A percentile compares a stretch with the other conserved stretches of the same genome.
Conservation (phyloP, 2,329 filamentous ascomycete species). For the Fusarium domesticum region DNA sequence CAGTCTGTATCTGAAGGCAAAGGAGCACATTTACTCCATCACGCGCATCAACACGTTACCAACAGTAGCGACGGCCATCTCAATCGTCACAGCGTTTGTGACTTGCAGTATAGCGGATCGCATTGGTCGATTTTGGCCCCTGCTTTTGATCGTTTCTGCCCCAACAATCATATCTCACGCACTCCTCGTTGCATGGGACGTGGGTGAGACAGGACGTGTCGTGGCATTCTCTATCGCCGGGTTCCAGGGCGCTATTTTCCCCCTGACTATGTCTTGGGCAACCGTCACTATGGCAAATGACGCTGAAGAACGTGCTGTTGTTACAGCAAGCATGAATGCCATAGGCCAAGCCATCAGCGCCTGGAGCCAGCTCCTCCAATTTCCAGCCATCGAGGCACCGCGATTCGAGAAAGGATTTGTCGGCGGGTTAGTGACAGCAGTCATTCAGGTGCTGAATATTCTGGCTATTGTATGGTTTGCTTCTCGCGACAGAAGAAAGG, state of each 20-base stretch:
- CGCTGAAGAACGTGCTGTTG: conserved; percentile 40
- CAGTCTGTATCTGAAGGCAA: conserved; percentile 40
- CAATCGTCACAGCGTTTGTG: conserved; percentile 35
- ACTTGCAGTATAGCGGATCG: conserved; percentile 35
- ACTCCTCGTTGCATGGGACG: conserved; percentile 36
- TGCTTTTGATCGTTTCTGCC: conserved; percentile 31
- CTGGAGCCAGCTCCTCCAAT: conserved; percentile 39
- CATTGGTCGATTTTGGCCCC: conserved; percentile 36
- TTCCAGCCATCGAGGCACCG: conserved; percentile 36
- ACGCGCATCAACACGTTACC: conserved; percentile 41
- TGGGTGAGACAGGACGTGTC: conserved; percentile 37
- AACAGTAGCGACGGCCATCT: conserved; percentile 39
- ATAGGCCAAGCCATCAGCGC: conserved; percentile 42
- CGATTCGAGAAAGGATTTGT: conserved; percentile 16
- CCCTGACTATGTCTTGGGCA: conserved; percentile 41
- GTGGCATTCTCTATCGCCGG: conserved; percentile 29
- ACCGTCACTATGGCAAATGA: conserved; percentile 37
- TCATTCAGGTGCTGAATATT: neutral
- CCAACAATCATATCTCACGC: conserved; percentile 34
- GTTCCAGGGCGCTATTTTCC: conserved; percentile 25
- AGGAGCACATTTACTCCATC: conserved; percentile 37
- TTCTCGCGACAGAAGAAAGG: neutral
- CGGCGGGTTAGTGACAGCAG: neutral
- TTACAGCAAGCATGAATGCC: conserved; percentile 43
- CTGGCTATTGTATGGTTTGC: neutral